Evolutionary conservation across 1,284 basidiomycete species (phyloP), one percentile per base, ranked within the genome.

Genomic region (Tylopilus orsonianus): DNA sequence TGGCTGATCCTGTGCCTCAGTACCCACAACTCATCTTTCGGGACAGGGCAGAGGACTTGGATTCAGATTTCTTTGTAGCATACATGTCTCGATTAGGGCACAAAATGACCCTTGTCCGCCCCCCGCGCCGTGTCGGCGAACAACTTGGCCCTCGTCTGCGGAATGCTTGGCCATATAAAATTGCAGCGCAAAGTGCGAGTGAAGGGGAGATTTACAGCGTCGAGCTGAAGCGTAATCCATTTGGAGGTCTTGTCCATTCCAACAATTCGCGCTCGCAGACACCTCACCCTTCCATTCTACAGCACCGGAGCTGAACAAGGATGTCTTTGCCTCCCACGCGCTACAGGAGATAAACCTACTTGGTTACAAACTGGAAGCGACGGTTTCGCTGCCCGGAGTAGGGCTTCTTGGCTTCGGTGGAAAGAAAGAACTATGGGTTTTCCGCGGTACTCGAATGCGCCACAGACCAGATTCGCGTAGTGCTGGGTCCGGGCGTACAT

Each of bases 1-100:
- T 46, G 37, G 40, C 50, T 50, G 34, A 55, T 27, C 14, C 19
- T 9, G 29, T 49, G 22, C 18, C 45, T 36, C 45, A 84, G 75
- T 69, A 75, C 27, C 80, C 83, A 32, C 80, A 80, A 16, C 73
- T 87, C 20, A 69, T 89, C 41, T 89, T 81, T 54, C 73, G 75
- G 54, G 73, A 77, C 27, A 69, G 70, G 10, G 60, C 66, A 20
- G 68, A 73, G 8, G 81, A 84, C 53, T 49, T 51, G n/a, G 60
- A 68, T 8, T 71, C 77, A 0, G 68, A 75, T 40, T 83, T 87
- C 62, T 86, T 88, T 58, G 63, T 83, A 14, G 79, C 79, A 20
- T 77, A 75, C 58, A 74, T 87, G 58, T 81, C 80, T 23, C 71
- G 73, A 38, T 71, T 75, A 8, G 81, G 80, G 4, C 72, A 76